Evolutionary conservation across 805 yeast genomes (phyloP), one percentile per base, ranked within the genome.

Genomic region (Scheffersomyces ergatensis): DNA sequence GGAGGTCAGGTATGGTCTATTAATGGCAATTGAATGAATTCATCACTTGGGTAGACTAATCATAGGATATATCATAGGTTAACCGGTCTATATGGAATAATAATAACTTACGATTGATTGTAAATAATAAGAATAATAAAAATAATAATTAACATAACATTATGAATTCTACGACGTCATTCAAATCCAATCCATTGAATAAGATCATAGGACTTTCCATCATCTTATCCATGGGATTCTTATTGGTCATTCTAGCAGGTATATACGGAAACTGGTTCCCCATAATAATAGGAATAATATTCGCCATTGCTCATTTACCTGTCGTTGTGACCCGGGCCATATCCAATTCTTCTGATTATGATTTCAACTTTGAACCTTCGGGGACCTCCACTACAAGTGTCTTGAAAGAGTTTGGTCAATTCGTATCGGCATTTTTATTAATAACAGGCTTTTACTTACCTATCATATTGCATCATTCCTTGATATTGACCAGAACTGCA

Each of bases 211-310:
- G 84, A 13, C 78, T 88, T 15, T 78, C 93, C 13, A 73, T 82
- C 30, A 81, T 90, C 34, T 74, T 92, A 23, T 93, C 98, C 1
- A 75, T 89, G 49, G 99, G 99, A 5, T 92, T 92, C 54, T 77
- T 93, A 26, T 70, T 93, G 48, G 89, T 90, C 33, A 86, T 92
- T 19, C 71, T 93, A 25, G 89, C 96, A 34, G 89, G 96, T 38
- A 72, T 93, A 11, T 88, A 80, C 67, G 85, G 87, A 36, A 89
- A 89, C 61, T 93, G 97, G 95, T 80, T 84, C 54, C 98, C 99
- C 27, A 74, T 92, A 43, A 74, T 83, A 29, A 88, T 85, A 49
- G 74, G 74, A 5, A 36, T 69, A 18, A 56, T 69, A 33, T 70
- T 68, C 46, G 70, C 66, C 14, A 48, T 64, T 27, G 76, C 72